A percentile compares a stretch with the other conserved stretches of the same genome.
Conservation (phyloP, 345 rosid genomes). For the Bruguiera gymnorhiza region DNA sequence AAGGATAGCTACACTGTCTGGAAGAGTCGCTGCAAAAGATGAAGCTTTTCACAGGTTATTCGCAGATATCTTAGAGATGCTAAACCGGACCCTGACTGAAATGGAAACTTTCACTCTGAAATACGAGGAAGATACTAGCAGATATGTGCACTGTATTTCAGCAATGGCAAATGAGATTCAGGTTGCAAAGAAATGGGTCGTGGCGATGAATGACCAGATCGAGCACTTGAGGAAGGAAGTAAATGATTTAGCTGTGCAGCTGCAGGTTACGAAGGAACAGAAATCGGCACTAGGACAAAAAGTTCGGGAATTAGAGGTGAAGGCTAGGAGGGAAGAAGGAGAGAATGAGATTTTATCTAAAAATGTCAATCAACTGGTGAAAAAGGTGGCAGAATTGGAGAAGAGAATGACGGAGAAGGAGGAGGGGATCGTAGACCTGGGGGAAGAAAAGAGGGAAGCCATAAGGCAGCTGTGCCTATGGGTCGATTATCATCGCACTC, state of each 20-base stretch:
- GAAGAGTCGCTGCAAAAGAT: constrained; percentile 32
- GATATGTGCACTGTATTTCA: constrained; percentile 34
- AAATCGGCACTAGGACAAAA: constrained; percentile 34
- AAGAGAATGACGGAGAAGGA: constrained; percentile 42
- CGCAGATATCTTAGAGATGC: constrained; percentile 36
- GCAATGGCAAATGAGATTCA: constrained; percentile 41
- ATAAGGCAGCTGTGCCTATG: constrained; percentile 85
- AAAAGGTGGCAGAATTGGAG: constrained; percentile 44
- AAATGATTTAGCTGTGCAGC: constrained; percentile 30
- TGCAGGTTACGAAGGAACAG: constrained; percentile 33
- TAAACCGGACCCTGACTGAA: constrained; percentile 34
- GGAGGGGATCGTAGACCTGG: constrained; percentile 38
- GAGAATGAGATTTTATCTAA: constrained; percentile 54
- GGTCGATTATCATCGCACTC: constrained; percentile 76
- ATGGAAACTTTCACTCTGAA: constrained; percentile 40
- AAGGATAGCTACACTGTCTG: constrained; percentile 35
- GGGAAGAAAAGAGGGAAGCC: constrained; percentile 87
- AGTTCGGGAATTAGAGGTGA: constrained; percentile 43
- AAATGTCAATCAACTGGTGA: constrained; percentile 32
- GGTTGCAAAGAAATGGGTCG: constrained; percentile 44
- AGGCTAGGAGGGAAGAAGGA: constrained; percentile 39
- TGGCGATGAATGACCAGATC: constrained; percentile 37
- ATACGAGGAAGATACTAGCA: constrained; percentile 37
- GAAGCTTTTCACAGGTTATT: constrained; percentile 43
- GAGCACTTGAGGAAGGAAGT: constrained; percentile 35